A percentile compares a stretch with the other conserved stretches of the same genome.
phyloP scores from a whole-genome alignment of 129 eudicot genomes.

The Arctium minus region DNA sequence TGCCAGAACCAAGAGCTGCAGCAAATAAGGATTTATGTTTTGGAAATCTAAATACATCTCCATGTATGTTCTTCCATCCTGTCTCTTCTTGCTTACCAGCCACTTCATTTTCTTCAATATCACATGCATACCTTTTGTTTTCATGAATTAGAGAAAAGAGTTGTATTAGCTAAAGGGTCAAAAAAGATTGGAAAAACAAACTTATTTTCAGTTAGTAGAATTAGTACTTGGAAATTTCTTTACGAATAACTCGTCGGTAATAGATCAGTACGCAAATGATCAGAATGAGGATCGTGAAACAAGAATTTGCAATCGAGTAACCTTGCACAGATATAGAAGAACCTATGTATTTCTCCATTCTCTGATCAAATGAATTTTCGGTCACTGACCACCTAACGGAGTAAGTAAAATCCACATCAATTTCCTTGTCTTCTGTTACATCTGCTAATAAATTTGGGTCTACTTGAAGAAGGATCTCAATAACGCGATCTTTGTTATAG shows the following conservation, averaged over 20 bases:
- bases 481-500: constrained; percentile 40
- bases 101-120: constrained; percentile 36
- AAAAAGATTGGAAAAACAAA: background rate
- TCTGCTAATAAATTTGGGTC: constrained; percentile 27
- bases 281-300: constrained; percentile 43
- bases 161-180: background rate
- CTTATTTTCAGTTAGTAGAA: background rate
- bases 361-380: constrained; percentile 30
- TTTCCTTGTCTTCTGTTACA: constrained; percentile 38
- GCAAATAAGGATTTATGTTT: constrained; percentile 49
- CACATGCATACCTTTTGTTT: constrained; percentile 45
- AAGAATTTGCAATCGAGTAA: constrained; percentile 47
- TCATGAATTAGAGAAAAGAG: background rate
- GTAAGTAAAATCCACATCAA: constrained; percentile 42
- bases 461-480: constrained; percentile 28
- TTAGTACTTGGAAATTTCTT: constrained; percentile 50
- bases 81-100: constrained; percentile 52
- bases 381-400: constrained; percentile 40
- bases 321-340: constrained; percentile 32
- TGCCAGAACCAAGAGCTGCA: constrained; percentile 62
- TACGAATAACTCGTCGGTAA: constrained; percentile 43
- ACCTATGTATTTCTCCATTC: constrained; percentile 38
- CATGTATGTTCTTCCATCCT: constrained; percentile 65
- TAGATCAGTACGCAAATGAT: constrained; percentile 35
- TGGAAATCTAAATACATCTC: constrained; percentile 68